Conservation (phyloP, 768 basidiomycete species). For the Coprinopsis marcescibilis region DNA sequence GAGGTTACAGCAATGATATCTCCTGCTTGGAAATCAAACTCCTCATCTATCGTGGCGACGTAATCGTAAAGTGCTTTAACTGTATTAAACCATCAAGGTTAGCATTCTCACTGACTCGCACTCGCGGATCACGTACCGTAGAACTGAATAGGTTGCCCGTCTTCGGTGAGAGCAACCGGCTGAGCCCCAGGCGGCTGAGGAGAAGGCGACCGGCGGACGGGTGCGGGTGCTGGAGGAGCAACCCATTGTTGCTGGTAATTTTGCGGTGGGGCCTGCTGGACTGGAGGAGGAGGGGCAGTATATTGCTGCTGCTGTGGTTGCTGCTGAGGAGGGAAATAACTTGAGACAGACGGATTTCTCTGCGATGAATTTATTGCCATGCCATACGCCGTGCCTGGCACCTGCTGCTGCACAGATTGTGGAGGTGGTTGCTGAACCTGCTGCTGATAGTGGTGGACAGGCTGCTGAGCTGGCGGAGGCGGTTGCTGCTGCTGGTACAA, state of each 20-base stretch:
- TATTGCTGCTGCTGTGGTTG: conserved; percentile 22
- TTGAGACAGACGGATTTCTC: neutral
- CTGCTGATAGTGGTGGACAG: conserved; percentile 19
- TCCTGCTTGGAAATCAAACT: conserved; percentile 93
- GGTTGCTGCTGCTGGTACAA: conserved; percentile 14
- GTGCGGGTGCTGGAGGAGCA: conserved; percentile 32
- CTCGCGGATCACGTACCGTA: conserved; percentile 56
- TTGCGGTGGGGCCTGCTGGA: conserved; percentile 26
- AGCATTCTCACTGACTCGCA: conserved; percentile 5
- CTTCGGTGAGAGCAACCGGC: conserved; percentile 70
- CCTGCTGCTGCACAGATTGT: conserved; percentile 15
- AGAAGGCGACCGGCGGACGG: conserved; percentile 38
- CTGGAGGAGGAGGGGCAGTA: conserved; percentile 17
- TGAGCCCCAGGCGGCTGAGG: conserved; percentile 22
- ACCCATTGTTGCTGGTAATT: conserved; percentile 19
- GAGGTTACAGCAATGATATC: conserved; percentile 95
- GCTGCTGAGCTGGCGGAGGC: conserved; percentile 16
- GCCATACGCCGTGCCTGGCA: neutral
- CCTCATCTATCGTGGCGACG: conserved; percentile 77
- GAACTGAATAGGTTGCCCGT: conserved; percentile 78
- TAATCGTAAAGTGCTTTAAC: conserved; percentile 92
- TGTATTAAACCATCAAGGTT: conserved; percentile 25
- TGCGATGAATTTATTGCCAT: neutral
- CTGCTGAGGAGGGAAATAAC: conserved; percentile 11
- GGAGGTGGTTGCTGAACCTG: too few species aligned